These are phyloP conservation scores for Plantago coronopus DNA, from an alignment of 305 asterid genomes.

Conservation along the genomic window DNA sequence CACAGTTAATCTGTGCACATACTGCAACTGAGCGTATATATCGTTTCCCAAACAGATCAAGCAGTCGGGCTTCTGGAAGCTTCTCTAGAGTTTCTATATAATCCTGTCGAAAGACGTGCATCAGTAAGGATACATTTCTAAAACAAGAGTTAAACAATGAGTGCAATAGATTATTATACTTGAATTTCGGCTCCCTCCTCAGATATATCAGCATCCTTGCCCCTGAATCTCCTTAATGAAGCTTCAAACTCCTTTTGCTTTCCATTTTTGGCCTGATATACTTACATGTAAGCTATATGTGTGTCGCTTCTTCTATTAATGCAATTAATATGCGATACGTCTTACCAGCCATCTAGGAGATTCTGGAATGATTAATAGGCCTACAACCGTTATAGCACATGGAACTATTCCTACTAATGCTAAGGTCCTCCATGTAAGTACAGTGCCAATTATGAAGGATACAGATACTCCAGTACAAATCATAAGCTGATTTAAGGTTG, in stretches of 20 bases:
- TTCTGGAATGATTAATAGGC: constrained; percentile 76
- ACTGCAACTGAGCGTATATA: constrained; percentile 72
- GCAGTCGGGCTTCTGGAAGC: constrained; percentile 70
- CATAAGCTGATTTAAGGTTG: constrained; percentile 92
- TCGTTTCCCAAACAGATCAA: constrained; percentile 71
- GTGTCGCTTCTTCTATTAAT: neutral
- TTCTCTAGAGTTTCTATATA: constrained; percentile 69
- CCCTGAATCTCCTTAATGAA: constrained; percentile 44
- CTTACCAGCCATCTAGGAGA: constrained; percentile 98
- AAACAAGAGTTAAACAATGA: neutral
- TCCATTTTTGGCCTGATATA: constrained; percentile 41
- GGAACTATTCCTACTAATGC: constrained; percentile 79
- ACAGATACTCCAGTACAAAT: constrained; percentile 78
- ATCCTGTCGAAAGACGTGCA: constrained; percentile 43
- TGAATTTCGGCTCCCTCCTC: constrained; percentile 56
- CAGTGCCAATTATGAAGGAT: constrained; percentile 82
- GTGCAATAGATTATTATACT: constrained; percentile 24
- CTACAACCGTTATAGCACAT: constrained; percentile 64
- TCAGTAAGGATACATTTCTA: neutral
- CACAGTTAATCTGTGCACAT: constrained; percentile 7
- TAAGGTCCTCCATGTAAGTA: constrained; percentile 68
- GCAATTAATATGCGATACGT: neutral
- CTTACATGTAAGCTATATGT: neutral
- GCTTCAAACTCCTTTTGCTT: constrained; percentile 42
- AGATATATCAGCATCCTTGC: constrained; percentile 42